A percentile compares a stretch with the other conserved stretches of the same genome.
Evolutionary conservation across 164 flowering plant genomes (phyloP).

Genomic region (Akebia trifoliata): DNA sequence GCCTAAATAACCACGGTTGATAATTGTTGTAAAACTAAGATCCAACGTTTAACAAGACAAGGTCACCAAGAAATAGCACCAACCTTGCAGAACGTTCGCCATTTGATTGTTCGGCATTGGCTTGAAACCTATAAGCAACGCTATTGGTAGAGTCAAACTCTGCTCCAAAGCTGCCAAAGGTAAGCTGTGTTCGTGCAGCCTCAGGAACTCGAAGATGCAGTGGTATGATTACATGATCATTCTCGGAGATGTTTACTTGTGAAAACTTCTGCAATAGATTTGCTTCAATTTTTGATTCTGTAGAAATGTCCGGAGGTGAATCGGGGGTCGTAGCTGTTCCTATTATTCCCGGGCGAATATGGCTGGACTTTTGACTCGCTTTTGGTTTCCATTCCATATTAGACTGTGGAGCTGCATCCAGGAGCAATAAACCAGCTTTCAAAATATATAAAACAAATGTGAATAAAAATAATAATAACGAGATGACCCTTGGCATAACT

Average conservation of each 20-base stretch:
- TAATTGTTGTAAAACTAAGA: no score
- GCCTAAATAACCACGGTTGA: no score
- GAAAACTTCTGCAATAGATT: slow-evolving; percentile 47
- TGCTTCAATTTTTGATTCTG: slow-evolving; percentile 30
- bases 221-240: slow-evolving; percentile 86
- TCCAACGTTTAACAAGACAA: not conserved
- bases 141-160: slow-evolving; percentile 40
- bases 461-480: not conserved
- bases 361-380: slow-evolving; percentile 49
- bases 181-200: slow-evolving; percentile 59
- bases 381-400: slow-evolving; percentile 96
- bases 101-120: slow-evolving; percentile 30
- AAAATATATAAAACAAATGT: not conserved
- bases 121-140: slow-evolving; percentile 30
- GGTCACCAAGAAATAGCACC: slow-evolving; percentile 12
- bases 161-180: slow-evolving; percentile 83
- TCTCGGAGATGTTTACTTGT: slow-evolving; percentile 36
- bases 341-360: slow-evolving; percentile 42
- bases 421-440: not conserved
- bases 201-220: slow-evolving; percentile 82
- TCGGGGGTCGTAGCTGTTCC: slow-evolving; percentile 42
- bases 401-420: slow-evolving; percentile 48
- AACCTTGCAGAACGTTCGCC: slow-evolving; percentile 56
- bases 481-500: not conserved
- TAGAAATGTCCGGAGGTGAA: slow-evolving; percentile 39